Conservation (phyloP, 805 yeast species). For the Candida nemodendra region DNA sequence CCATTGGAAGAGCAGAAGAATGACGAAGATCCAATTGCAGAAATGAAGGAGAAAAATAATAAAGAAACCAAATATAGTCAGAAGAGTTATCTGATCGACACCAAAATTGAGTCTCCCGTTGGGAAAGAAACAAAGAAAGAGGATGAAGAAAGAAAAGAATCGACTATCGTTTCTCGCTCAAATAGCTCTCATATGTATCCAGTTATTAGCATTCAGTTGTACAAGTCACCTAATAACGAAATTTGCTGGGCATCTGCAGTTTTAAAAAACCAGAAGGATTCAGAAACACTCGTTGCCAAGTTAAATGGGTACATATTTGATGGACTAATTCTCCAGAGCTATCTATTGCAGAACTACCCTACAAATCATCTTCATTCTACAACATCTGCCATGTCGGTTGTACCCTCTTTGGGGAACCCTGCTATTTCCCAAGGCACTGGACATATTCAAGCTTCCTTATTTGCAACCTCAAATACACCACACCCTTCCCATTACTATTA, state of each 20-base stretch:
- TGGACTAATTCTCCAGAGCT: slow-evolving; percentile 17
- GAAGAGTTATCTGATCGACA: too few relatives aligned
- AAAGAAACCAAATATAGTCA: background rate
- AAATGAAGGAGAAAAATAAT: background rate
- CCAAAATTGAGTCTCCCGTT: too few relatives aligned
- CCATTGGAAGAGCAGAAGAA: background rate
- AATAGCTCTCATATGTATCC: background rate
- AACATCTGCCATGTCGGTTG: too few relatives aligned
- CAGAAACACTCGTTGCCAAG: slow-evolving; percentile 11
- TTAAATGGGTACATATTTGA: slow-evolving; percentile 22
- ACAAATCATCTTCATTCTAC: too few relatives aligned
- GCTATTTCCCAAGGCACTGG: too few relatives aligned
- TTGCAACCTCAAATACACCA: slow-evolving; percentile 1
- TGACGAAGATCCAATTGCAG: background rate
- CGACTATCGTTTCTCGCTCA: background rate
- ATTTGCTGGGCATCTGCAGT: slow-evolving; percentile 21
- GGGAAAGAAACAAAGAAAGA: too few relatives aligned
- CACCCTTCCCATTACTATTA: background rate
- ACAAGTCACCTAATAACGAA: slow-evolving; percentile 20
- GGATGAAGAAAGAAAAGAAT: too few relatives aligned
- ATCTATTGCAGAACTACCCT: slow-evolving; percentile 10
- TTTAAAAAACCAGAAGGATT: slow-evolving; percentile 8
- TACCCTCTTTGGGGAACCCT: too few relatives aligned
- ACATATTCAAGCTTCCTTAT: background rate
- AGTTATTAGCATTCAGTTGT: slow-evolving; percentile 16